Evolutionary conservation across 1,284 basidiomycete species (phyloP).

Genomic region (Leccinum discolor): DNA sequence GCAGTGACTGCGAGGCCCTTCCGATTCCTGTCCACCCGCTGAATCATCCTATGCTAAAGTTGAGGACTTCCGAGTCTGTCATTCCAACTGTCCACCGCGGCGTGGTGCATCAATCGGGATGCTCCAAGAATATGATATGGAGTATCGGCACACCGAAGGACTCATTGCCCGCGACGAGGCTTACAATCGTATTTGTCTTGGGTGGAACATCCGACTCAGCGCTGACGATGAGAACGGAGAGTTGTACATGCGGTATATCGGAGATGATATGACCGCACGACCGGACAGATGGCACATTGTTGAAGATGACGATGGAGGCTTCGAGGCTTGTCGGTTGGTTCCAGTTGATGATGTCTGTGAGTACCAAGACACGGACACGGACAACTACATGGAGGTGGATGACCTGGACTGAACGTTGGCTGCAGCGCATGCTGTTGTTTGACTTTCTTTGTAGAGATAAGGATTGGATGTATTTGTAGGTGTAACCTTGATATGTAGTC

Average conservation of each 20-base stretch:
- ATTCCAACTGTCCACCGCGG: constrained; percentile 55
- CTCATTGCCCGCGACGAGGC: constrained; percentile 43
- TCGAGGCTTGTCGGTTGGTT: constrained; percentile 51
- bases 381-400: constrained; percentile 41
- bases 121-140: constrained; percentile 56
- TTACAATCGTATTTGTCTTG: constrained; percentile 53
- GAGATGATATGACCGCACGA: constrained; percentile 47
- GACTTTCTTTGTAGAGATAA: background rate
- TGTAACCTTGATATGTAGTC: constrained; percentile 8
- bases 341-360: constrained; percentile 42
- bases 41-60: constrained; percentile 80
- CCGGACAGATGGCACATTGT: constrained; percentile 53
- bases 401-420: constrained; percentile 13
- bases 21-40: constrained; percentile 78
- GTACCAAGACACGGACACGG: constrained; percentile 55
- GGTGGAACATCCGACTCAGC: constrained; percentile 62
- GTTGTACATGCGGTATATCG: constrained; percentile 48
- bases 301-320: constrained; percentile 35
- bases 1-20: constrained; percentile 77
- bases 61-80: constrained; percentile 53
- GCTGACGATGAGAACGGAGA: constrained; percentile 52
- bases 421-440: background rate
- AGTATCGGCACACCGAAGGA: constrained; percentile 54
- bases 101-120: constrained; percentile 62
- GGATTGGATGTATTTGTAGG: constrained; percentile 9